phyloP scores from a whole-genome alignment of 2,329 filamentous ascomycete genomes.

The Cytospora piceicola region DNA sequence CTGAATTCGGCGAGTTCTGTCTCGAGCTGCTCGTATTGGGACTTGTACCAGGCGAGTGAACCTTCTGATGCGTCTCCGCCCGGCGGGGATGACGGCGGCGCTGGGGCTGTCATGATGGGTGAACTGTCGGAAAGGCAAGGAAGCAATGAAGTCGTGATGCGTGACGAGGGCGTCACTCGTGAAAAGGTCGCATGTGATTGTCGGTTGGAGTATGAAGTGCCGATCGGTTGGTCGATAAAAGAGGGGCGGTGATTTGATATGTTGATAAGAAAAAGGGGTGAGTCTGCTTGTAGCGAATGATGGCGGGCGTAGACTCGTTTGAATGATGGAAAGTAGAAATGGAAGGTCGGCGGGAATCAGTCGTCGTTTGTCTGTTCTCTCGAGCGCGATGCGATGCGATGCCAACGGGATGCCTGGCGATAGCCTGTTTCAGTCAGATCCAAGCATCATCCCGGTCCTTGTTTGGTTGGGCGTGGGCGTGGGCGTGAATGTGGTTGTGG shows the following conservation, averaged over 20 bases:
- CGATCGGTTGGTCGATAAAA: conserved; percentile 22
- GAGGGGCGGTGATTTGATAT: conserved; percentile 7
- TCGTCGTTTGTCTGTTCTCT: neutral
- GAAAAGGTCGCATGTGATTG: conserved; percentile 28
- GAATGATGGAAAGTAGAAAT: conserved; percentile 2
- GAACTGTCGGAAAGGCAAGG: neutral
- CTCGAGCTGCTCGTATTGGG: conserved; percentile 91
- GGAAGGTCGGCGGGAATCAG: conserved; percentile 17
- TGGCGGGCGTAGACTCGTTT: conserved; percentile 12
- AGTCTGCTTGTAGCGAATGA: conserved; percentile 20
- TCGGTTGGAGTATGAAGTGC: conserved; percentile 11
- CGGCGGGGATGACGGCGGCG: conserved; percentile 66
- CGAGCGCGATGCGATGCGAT: conserved; percentile 21
- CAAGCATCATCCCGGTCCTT: conserved; percentile 21
- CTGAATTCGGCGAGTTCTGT: conserved; percentile 92
- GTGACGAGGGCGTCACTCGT: conserved; percentile 30
- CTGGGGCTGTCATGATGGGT: conserved; percentile 50
- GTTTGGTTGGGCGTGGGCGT: neutral
- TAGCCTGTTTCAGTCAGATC: conserved; percentile 30
- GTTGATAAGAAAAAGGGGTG: conserved; percentile 25
- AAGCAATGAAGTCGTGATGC: conserved; percentile 18
- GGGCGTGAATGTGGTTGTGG: conserved; percentile 6
- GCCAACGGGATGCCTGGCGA: conserved; percentile 14
- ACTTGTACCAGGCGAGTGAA: conserved; percentile 91
- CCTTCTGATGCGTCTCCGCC: conserved; percentile 66